Conservation (phyloP, 2,329 filamentous ascomycete species). For the Cladosporium austrohemisphaericum region DNA sequence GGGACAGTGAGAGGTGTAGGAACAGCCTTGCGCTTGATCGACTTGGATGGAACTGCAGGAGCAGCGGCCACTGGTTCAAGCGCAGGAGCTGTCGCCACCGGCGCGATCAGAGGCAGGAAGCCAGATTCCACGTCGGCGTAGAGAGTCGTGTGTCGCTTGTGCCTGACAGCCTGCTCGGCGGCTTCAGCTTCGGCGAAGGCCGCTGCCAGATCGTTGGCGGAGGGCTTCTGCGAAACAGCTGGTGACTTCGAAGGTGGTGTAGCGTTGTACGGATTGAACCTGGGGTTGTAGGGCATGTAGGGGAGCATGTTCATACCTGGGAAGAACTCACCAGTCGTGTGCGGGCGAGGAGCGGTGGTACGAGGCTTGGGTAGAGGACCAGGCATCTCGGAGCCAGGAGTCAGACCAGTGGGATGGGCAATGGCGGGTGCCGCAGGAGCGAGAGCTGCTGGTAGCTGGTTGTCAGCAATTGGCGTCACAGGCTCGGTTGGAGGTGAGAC, state of each 20-base stretch:
- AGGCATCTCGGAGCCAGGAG: not conserved
- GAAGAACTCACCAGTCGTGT: slow-evolving; percentile 3
- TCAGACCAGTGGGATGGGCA: not conserved
- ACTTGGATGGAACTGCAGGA: too few relatives aligned
- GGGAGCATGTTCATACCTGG: not conserved
- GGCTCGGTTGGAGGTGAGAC: not conserved
- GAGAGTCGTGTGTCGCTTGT: slow-evolving; percentile 12
- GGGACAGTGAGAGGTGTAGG: not conserved
- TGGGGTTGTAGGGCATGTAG: not conserved
- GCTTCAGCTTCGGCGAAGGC: slow-evolving; percentile 5
- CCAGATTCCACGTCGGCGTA: slow-evolving; percentile 4
- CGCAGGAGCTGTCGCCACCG: too few relatives aligned
- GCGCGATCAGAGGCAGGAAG: not conserved
- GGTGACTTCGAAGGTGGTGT: not conserved
- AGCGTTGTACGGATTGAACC: slow-evolving; percentile 6
- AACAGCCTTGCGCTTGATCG: slow-evolving; percentile 1
- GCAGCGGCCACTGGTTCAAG: too few relatives aligned
- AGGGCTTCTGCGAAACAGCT: not conserved
- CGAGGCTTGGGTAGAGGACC: not conserved
- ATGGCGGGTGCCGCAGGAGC: not conserved
- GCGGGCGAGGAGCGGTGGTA: slow-evolving; percentile 1
- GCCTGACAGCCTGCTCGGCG: not conserved
- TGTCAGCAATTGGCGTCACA: not conserved
- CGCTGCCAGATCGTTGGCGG: not conserved
- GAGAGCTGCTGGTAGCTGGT: not conserved